These are phyloP conservation scores for Peribolospora kevripleyi DNA, from an alignment of 768 basidiomycete species.

Conservation along the genomic window DNA sequence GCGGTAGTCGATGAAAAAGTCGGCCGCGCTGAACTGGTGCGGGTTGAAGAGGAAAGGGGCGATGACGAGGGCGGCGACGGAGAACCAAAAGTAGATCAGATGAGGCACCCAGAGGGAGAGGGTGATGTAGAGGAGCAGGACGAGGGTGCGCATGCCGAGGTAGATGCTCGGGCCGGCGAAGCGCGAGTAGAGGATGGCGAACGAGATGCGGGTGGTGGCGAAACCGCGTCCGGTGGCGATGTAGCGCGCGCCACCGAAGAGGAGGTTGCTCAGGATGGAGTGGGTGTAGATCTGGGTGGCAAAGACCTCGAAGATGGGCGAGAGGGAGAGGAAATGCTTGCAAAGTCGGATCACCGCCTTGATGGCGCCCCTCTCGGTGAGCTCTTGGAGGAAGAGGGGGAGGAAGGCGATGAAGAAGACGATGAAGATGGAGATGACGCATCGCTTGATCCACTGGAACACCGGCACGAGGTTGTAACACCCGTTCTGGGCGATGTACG, in stretches of 20 bases:
- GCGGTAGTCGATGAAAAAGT: slow-evolving; percentile 87
- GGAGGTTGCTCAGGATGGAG: slow-evolving; percentile 87
- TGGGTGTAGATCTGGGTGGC: slow-evolving; percentile 95
- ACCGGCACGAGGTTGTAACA: slow-evolving; percentile 89
- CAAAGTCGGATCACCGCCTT: slow-evolving; percentile 72
- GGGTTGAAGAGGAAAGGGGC: slow-evolving; percentile 98
- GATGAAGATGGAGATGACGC: slow-evolving; percentile 93
- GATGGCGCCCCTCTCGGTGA: slow-evolving; percentile 81
- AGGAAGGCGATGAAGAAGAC: slow-evolving; percentile 54
- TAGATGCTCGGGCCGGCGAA: slow-evolving; percentile 98
- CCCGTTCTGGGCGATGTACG: slow-evolving; percentile 51
- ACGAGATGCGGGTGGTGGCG: slow-evolving; percentile 81
- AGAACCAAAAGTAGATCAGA: slow-evolving; percentile 93
- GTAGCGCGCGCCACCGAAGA: slow-evolving; percentile 92
- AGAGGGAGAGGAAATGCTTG: slow-evolving; percentile 83
- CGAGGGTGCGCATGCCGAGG: slow-evolving; percentile 73
- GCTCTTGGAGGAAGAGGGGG: slow-evolving; percentile 31
- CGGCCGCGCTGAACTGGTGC: slow-evolving; percentile 93
- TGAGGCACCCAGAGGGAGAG: slow-evolving; percentile 63
- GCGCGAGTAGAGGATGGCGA: slow-evolving; percentile 85
- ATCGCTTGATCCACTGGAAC: slow-evolving; percentile 82
- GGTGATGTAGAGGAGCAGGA: slow-evolving; percentile 84
- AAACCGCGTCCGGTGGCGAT: slow-evolving; percentile 98
- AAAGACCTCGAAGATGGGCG: slow-evolving; percentile 92
- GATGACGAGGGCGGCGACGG: slow-evolving; percentile 69